Base-by-base conservation (phyloP, 768 basidiomycete genomes). In the Lentinula lateritia region DNA sequence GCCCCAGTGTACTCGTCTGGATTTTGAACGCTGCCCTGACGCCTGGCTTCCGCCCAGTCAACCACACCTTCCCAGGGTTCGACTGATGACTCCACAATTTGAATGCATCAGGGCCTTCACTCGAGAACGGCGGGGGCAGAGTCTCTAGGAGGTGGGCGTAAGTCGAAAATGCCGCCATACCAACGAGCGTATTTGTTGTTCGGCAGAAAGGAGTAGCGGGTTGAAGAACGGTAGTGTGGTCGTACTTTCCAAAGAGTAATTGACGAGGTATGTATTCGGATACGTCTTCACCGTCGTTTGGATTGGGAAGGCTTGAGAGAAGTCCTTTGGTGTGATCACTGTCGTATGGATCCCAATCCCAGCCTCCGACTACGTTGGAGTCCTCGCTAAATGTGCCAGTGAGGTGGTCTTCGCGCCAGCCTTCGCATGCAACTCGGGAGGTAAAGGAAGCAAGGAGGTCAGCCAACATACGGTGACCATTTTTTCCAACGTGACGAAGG, bases 361-460 rank as follows among this genome's bases (percentile, higher is more conserved):
- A 56, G 12, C 23, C 38, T 42, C 55, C 55, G 9, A 43, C 41
- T 0, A 48, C 20, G 12, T 48, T 18, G 9, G 46, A 48, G n/a
- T 48, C 10, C 46, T 23, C 46, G 41, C 23, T 12, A 1, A 1
- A 41, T 3, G 55, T 20, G 1, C 38, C 55, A 16, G 23, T 16
- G 1, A 41, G 9, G 1, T 48, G 46, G 5, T 48, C 55, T 56
- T 56, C 55, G 12, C 41, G 55, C 55, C 55, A 56, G 5, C 55
- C 55, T 43, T 56, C 55, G 23, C 55, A 56, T 20, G 55, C 55
- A 1, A 56, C 55, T 4, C 55, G 55, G n/a, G 55, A 56, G 9
- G 55, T 56, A 28, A 43, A 56, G 32, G 55, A 56, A 28, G 38
- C 5, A 10, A 56, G 55, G 18, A 56, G 41, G 28, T 56, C 55